Conservation (phyloP, 805 yeast species). For the Nakazawaea ambrosiae region DNA sequence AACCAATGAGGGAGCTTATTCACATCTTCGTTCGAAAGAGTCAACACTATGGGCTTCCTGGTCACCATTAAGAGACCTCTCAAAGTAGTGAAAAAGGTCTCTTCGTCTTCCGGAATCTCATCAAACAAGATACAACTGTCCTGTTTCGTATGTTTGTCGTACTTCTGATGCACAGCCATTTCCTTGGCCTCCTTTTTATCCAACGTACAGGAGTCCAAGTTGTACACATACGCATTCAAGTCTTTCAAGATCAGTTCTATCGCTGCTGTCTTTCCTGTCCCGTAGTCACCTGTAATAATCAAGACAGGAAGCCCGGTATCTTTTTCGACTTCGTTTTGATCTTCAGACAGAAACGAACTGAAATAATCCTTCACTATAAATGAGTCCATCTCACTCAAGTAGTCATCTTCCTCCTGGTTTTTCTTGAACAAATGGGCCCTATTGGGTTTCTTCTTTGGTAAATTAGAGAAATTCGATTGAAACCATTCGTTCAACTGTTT, state of each 20-base stretch:
- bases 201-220: conserved; percentile 7
- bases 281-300: conserved; percentile 5
- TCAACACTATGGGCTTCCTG: conserved; percentile 10
- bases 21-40: conserved; percentile 1
- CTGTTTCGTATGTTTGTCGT: conserved; percentile 7
- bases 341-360: background rate
- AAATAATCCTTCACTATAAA: conserved; percentile 7
- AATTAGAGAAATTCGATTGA: background rate
- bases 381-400: conserved; percentile 1
- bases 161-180: conserved; percentile 10
- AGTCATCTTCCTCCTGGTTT: conserved; percentile 1
- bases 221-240: conserved; percentile 6
- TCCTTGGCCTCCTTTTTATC: conserved; percentile 8
- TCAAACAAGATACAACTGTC: conserved; percentile 11
- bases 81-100: conserved; percentile 6
- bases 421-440: conserved; percentile 9
- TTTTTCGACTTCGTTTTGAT: conserved; percentile 1
- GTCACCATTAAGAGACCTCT: conserved; percentile 2
- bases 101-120: conserved; percentile 11
- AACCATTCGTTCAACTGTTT: conserved; percentile 3
- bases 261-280: conserved; percentile 9
- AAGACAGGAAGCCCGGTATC: conserved; percentile 9
- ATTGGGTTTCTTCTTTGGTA: conserved; percentile 10
- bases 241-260: conserved; percentile 2
- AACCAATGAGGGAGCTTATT: conserved; percentile 9